Evolutionary conservation across 202 grass and related monocot genomes (phyloP), one percentile per base, ranked within the genome.

Genomic region (Musa balbisiana): DNA sequence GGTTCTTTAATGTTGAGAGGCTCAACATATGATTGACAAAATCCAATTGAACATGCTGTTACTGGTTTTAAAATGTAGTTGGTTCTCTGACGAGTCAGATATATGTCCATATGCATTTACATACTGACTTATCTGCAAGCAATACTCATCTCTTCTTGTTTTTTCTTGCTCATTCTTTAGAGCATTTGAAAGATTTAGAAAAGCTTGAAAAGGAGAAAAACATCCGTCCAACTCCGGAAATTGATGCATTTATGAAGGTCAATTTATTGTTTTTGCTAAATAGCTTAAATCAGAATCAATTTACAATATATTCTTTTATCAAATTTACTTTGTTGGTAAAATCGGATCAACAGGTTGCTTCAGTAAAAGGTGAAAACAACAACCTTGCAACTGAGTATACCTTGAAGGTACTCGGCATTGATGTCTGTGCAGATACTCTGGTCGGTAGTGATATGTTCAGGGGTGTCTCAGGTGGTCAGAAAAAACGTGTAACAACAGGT

Each of bases 211-310:
- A 81, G 64, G 72, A 85, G 68, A 87, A 55, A 66, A 64, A 76
- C 49, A 83, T 89, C 71, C 81, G 68, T 72, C 87, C 90, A 70
- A 85, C 77, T 81, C 90, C 84, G 10, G 82, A 92, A 75, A 89
- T 92, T 81, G 90, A 92, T 59, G 90, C 90, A 66, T 92, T 92
- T 59, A 92, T 89, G 90, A 92, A 92, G 90, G 90, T 92, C 52
- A 77, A 53, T 67, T 77, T 52, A 33, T 63, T 15, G 23, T 24
- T 65, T 49, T 33, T 26, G 0, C 20, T 55, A n/a, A 69, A 50
- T 16, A 50, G 15, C 10, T 69, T 69, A 69, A 69, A n/a, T 17
- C 16, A 10, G 33, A 50, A 43, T 43, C 33, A n/a, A 50, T 29
- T 33, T 69, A 49, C 17, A 43, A 10, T 50, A 8, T 50, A n/a